A percentile compares a stretch with the other conserved stretches of the same genome.
phyloP scores from a whole-genome alignment of 2,329 filamentous ascomycete species.

The Claviceps paspali region DNA sequence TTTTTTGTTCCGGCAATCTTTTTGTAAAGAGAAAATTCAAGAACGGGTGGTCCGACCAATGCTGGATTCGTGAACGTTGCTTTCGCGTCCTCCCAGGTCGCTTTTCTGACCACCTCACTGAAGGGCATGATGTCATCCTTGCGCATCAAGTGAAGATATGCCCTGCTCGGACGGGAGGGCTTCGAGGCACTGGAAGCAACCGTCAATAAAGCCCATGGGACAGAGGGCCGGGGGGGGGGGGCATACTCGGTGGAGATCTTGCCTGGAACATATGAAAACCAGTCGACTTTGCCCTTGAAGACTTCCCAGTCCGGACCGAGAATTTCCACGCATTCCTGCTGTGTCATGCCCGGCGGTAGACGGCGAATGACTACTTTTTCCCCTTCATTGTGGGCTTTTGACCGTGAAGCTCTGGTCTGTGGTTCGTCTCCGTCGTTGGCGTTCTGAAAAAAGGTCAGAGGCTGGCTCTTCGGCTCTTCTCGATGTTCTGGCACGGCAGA shows the following conservation, averaged over 20 bases:
- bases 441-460: conserved; percentile 2
- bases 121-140: conserved; percentile 52
- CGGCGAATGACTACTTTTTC: conserved; percentile 76
- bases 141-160: conserved; percentile 68
- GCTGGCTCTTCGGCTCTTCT: background rate
- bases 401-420: conserved; percentile 14
- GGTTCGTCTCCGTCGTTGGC: conserved; percentile 13
- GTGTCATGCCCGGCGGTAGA: conserved; percentile 72
- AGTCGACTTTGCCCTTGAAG: conserved; percentile 73
- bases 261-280: conserved; percentile 49
- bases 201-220: conserved; percentile 8
- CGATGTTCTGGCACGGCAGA: background rate
- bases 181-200: conserved; percentile 53
- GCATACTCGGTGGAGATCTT: conserved; percentile 75
- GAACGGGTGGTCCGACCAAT: conserved; percentile 60
- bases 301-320: conserved; percentile 70
- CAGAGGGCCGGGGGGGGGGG: background rate
- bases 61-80: conserved; percentile 57
- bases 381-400: conserved; percentile 29
- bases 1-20: conserved; percentile 63
- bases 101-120: conserved; percentile 51
- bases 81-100: conserved; percentile 67
- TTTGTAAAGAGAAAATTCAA: conserved; percentile 75
- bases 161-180: conserved; percentile 63
- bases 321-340: conserved; percentile 56